Evolutionary conservation across 2,329 filamentous ascomycete genomes (phyloP), one percentile per base, ranked within the genome.

Genomic region (Colletotrichum sansevieriae): DNA sequence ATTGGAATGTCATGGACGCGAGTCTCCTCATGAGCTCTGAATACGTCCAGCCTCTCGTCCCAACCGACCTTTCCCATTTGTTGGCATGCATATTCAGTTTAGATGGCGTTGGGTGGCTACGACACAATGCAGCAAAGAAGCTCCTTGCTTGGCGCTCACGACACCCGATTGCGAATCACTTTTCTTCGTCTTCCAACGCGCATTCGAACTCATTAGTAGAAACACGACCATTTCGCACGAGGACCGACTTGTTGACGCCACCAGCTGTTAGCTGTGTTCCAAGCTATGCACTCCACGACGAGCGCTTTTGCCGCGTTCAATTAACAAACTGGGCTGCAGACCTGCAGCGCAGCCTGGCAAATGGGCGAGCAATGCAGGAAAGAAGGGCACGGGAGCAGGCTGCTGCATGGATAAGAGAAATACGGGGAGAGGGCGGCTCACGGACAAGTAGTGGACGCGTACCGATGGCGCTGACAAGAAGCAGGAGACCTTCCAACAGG

Each of bases 21-120:
- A 97, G 94, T 74, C 84, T 97, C 0, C 85, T 98, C 18, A 98
- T 98, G 95, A 94, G 91, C 64, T 91, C 95, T 1, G 92, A 96
- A 74, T 98, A 98, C 76, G 83, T 96, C 13, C 91, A 93, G 70
- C 95, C 95, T 1, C 84, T 98, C 4, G 81, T 92, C 3, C 80
- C 87, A 0, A 96, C 94, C 9, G 95, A 98, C 47, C 87, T 98
- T 2, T 75, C 79, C 5, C 78, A 82, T 9, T 83, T 98, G 1
- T 87, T 97, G n/a, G 83, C 89, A 9, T 87, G 88, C 18, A 82
- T 98, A 0, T 95, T 98, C 73, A 91, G 94, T 52, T 85, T 87
- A 4, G 90, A 95, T 52, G 94, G 92, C 41, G 87, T 94, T 43
- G 87, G 92, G 3, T 95, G 93, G 85, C 85, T 98, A 59, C 90